Evolutionary conservation across 441 rosid species (phyloP), one percentile per base, ranked within the genome.

Genomic region (Geranium incanum): DNA sequence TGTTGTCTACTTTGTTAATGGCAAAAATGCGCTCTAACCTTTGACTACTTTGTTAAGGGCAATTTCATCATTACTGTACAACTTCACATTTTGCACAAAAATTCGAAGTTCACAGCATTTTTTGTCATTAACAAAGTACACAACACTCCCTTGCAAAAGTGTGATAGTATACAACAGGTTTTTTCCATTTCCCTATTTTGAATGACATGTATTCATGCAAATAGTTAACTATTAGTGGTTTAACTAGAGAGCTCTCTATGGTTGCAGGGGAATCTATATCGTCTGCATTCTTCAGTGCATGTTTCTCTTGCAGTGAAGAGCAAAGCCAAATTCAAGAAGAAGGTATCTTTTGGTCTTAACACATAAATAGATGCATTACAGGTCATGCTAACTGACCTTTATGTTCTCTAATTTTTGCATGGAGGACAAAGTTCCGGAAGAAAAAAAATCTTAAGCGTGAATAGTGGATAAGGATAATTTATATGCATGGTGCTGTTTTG

Each of bases 271-370:
- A 83, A 39, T 74, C 89, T 0, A 64, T 81, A 74, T 77, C 81
- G 71, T 81, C 91, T 43, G 78, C 86, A 65, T 77, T 87, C 78
- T 66, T 95, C 62, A 91, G 83, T 79, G 91, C 87, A n/a, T 95
- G 95, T 77, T 87, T 95, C 77, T 87, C 95, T 77, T 95, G 99
- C 72, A 96, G 97, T 70, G 93, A 87, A 68, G 92, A 88, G 68
- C 89, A 80, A 15, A 82, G 37, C 73, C 88, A 87, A 72, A 82
- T 89, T 66, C 92, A 85, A 79, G 96, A 38, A 38, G 43, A 92
- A 87, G 98, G 99, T 90, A 74, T 57, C 48, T 52, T 38, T 33
- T 23, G 38, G 37, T 73, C 45, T 69, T 9, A 65, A 18, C n/a
- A 28, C 33, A 38, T 77, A 68, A 57, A 57, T 55, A 57, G 18